Evolutionary conservation across 257 asterid species (phyloP), one percentile per base, ranked within the genome.

Genomic region (Apocynum venetum): DNA sequence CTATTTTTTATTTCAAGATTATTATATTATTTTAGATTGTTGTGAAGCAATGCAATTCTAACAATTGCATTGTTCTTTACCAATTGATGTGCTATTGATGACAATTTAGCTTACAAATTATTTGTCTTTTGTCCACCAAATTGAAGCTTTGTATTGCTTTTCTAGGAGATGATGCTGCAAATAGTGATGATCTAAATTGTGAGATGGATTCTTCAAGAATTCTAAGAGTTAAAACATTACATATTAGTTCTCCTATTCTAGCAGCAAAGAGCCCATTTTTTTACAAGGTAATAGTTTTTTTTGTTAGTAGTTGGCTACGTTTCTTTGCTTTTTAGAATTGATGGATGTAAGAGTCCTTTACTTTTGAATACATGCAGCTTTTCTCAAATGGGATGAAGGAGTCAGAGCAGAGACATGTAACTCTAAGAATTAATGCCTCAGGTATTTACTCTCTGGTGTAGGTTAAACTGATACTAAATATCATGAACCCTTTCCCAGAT

Each of bases 321-420:
- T 46, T 47, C 41, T 78, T 51, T 25, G 49, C 44, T 64, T 41
- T 48, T 31, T 55, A 4, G 41, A 15, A 68, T 46, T 82, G 74
- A 44, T 57, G 35, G 74, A 53, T 85, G 77, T 55, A 80, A 47
- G 36, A 63, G 56, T 72, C 63, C 65, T 56, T 80, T 74, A 44
- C 74, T 73, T 77, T 71, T 73, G 36, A 67, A 41, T 78, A 48
- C 78, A 43, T 88, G 81, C 79, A 96, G 99, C 85, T 96, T 75
- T 93, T 96, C 88, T 91, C 99, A 57, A 93, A 96, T 82, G 99
- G 98, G 80, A 96, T 96, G 97, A 92, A 87, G 91, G 99, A 96
- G 83, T 96, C 99, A 6, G 99, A 96, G 86, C 98, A 93, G 89
- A 87, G 99, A 80, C 97, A 91, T 56, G 98, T 96, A 72, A 91